phyloP scores from a whole-genome alignment of 345 rosid species.

The Camelina neglecta region DNA sequence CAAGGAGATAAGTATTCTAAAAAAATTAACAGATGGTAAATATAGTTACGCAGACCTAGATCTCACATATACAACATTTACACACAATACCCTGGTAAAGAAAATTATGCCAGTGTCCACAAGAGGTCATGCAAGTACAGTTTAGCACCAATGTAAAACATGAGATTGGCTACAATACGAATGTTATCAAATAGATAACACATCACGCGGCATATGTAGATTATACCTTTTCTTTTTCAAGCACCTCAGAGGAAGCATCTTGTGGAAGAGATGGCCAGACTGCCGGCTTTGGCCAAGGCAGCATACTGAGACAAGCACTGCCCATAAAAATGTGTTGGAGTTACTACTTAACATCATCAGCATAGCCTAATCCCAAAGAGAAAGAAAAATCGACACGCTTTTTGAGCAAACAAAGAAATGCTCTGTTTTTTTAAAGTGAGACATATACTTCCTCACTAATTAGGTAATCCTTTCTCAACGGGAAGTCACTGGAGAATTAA shows the following conservation, averaged over 20 bases:
- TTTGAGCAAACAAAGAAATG: slow-evolving; percentile 15
- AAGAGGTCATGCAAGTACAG: slow-evolving; percentile 23
- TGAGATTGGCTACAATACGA: slow-evolving; percentile 17
- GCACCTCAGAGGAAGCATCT: slow-evolving; percentile 82
- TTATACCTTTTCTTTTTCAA: slow-evolving; percentile 93
- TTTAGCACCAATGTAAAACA: slow-evolving; percentile 17
- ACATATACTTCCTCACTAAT: slow-evolving; percentile 16
- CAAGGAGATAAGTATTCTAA: slow-evolving; percentile 31
- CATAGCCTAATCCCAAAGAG: slow-evolving; percentile 21
- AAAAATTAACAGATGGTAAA: background rate
- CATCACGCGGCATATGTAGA: slow-evolving; percentile 36
- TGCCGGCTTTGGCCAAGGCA: slow-evolving; percentile 97
- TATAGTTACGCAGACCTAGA: slow-evolving; percentile 21
- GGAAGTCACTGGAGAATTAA: slow-evolving; percentile 4
- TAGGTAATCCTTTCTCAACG: slow-evolving; percentile 12
- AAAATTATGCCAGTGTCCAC: slow-evolving; percentile 21
- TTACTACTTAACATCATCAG: slow-evolving; percentile 26
- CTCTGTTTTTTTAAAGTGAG: slow-evolving; percentile 21
- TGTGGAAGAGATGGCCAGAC: slow-evolving; percentile 93
- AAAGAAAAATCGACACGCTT: slow-evolving; percentile 2
- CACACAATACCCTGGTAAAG: slow-evolving; percentile 23
- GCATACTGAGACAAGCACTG: slow-evolving; percentile 99
- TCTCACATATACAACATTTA: slow-evolving; percentile 14
- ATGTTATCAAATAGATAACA: slow-evolving; percentile 26
- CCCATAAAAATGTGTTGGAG: slow-evolving; percentile 40